Evolutionary conservation across 352 stramenopile species (phyloP), one percentile per base, ranked within the genome.

Genomic region (Globisporangium radiosum): DNA sequence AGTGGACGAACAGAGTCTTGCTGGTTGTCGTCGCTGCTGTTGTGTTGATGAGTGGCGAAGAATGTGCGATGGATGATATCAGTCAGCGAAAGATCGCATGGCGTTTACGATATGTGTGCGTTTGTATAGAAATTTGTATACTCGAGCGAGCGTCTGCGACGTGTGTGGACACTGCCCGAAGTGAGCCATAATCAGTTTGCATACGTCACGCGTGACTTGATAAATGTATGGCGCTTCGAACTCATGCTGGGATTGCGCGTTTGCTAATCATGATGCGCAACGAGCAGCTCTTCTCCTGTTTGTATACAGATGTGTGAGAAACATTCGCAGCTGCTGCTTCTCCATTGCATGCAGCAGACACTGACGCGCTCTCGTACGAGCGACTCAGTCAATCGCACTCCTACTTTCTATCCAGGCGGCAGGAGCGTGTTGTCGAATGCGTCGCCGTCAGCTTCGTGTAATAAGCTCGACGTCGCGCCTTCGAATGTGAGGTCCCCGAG

Each of bases 401-500:
- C 13, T 15, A 1, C 15, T 7, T 9, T 40, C 74, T 90, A 92
- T 60, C 81, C 81, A 57, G 81, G 81, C 43, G 81, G 81, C 55
- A 90, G 78, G 36, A 64, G 71, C 45, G 81, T 87, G 61, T 70
- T 76, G 67, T 92, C 79, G 33, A 92, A 47, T n/a, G 77, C 77
- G 50, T 78, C 79, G 47, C 70, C 68, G 65, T 85, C 78, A 47
- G 77, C 70, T 50, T 88, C 76, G 40, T 87, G 71, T 70, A 92
- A 68, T 59, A 92, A 71, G 56, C 80, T 78, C 53, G 76, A 69
- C n/a, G 81, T 92, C 14, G 81, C 81, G 40, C 81, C 81, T 61
- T 92, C 81, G 49, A 92, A 87, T 36, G 77, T 78, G 42, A 90
- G 56, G 39, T 87, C 77, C 37, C 77, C 77, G 19, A 91, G 66